Conservation (phyloP, 352 stramenopile species). For the Salisapilia sapeloensis region DNA sequence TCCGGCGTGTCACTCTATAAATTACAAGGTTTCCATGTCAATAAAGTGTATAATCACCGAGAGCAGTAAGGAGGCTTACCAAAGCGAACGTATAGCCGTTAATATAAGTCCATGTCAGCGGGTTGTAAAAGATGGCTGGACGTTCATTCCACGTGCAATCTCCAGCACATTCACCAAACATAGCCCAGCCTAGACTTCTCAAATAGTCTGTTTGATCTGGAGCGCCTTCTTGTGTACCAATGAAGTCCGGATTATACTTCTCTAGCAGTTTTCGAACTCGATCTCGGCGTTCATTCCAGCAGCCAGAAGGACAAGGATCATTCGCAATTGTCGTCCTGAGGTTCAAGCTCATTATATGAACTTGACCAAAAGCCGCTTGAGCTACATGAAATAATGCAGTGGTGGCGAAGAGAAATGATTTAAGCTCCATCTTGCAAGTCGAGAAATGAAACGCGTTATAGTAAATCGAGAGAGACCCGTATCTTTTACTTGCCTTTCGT, state of each 20-base stretch:
- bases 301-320: not conserved
- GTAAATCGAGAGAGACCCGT: too few species aligned
- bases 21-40: too few species aligned
- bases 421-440: too few species aligned
- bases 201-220: not conserved
- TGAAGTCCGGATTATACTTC: not conserved
- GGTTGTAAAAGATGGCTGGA: constrained; percentile 1
- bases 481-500: too few species aligned
- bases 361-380: too few species aligned
- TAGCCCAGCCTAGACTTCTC: not conserved
- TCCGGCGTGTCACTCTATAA: constrained; percentile 46
- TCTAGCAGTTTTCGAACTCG: not conserved
- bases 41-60: too few species aligned
- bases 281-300: not conserved
- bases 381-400: too few species aligned
- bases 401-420: too few species aligned
- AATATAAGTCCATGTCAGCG: constrained; percentile 19
- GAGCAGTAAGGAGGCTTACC: too few species aligned
- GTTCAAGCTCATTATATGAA: constrained; percentile 2
- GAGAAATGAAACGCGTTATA: too few species aligned
- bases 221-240: not conserved
- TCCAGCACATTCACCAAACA: constrained; percentile 1
- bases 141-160: constrained; percentile 1
- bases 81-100: constrained; percentile 28
- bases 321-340: not conserved